These are phyloP conservation scores for Imleria badia DNA, from an alignment of 768 basidiomycete species.

Conservation along the genomic window DNA sequence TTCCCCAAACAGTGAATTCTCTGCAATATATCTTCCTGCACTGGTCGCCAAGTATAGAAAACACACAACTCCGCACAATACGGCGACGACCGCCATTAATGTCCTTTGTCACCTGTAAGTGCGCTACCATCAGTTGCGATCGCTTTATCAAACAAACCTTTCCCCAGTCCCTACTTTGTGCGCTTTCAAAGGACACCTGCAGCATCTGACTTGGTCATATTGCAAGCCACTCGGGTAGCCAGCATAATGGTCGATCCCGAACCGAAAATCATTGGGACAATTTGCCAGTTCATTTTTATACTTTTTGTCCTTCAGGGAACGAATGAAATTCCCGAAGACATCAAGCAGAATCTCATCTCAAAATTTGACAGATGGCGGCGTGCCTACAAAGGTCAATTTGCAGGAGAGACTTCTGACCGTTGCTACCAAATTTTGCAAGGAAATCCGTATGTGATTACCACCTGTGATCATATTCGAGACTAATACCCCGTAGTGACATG, in stretches of 20 bases:
- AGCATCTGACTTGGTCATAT: constrained; percentile 32
- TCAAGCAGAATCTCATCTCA: constrained; percentile 33
- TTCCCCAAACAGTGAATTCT: constrained; percentile 21
- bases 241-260: constrained; percentile 11
- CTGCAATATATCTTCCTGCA: constrained; percentile 39
- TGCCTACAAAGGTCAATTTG: constrained; percentile 28
- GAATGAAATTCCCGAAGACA: constrained; percentile 30
- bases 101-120: constrained; percentile 15
- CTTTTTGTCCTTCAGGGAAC: constrained; percentile 40
- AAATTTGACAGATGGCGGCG: constrained; percentile 36
- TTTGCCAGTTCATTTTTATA: constrained; percentile 41
- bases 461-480: background rate
- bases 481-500: constrained; percentile 25
- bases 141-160: background rate
- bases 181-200: constrained; percentile 36
- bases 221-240: constrained; percentile 40
- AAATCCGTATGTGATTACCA: constrained; percentile 23
- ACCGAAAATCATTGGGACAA: constrained; percentile 30
- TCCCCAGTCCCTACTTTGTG: constrained; percentile 40
- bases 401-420: constrained; percentile 35
- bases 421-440: constrained; percentile 35
- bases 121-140: background rate
- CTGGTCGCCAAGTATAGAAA: constrained; percentile 32
- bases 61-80: constrained; percentile 22
- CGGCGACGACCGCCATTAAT: constrained; percentile 34